phyloP scores from a whole-genome alignment of 2,329 filamentous ascomycete genomes.

The Orbilia brochopaga region DNA sequence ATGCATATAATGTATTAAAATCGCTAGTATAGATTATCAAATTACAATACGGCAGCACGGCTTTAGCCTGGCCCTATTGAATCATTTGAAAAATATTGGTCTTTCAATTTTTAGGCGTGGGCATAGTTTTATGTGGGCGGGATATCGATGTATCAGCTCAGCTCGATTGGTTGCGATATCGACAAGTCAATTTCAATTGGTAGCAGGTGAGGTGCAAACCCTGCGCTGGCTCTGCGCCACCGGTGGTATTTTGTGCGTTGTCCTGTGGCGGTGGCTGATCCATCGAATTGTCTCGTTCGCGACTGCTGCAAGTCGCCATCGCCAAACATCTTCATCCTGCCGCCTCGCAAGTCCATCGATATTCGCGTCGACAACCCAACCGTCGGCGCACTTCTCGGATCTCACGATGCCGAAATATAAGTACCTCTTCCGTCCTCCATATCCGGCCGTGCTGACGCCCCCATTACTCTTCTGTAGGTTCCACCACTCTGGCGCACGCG shows the following conservation, averaged over 20 bases:
- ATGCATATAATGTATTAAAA: no score
- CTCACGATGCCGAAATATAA: conserved; percentile 85
- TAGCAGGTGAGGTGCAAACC: no score
- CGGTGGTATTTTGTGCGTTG: not conserved
- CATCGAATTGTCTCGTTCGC: not conserved
- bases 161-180: no score
- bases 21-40: no score
- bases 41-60: no score
- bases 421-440: conserved; percentile 57
- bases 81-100: no score
- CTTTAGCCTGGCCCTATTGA: no score
- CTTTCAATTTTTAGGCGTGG: no score
- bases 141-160: no score
- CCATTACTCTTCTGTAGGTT: conserved; percentile 72
- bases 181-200: no score
- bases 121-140: no score
- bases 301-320: not conserved
- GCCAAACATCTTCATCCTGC: not conserved
- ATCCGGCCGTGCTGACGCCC: conserved; percentile 57
- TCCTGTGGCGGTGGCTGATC: not conserved
- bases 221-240: no score
- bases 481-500: conserved; percentile 22
- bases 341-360: not conserved
- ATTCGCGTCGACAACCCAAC: not conserved
- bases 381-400: not conserved